phyloP scores from a whole-genome alignment of 768 basidiomycete species.

The Suillus decipiens region DNA sequence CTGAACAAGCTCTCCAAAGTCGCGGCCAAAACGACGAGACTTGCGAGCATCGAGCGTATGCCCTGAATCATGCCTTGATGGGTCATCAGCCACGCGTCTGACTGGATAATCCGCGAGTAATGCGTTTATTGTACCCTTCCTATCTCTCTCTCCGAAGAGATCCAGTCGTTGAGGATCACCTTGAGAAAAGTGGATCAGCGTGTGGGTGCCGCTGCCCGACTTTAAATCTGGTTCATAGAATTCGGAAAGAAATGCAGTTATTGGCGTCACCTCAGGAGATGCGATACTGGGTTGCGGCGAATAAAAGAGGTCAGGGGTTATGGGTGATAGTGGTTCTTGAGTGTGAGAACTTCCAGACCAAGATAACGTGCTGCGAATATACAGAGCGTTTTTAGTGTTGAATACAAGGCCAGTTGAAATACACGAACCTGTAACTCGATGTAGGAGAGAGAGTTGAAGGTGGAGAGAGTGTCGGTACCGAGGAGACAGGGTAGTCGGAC shows the following conservation, averaged over 20 bases:
- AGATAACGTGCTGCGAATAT: slow-evolving; percentile 14
- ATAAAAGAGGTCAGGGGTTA: slow-evolving; percentile 23
- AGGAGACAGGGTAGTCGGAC: slow-evolving; percentile 17
- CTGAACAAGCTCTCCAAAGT: slow-evolving; percentile 6
- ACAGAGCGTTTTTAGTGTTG: not conserved
- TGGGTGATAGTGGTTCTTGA: slow-evolving; percentile 18
- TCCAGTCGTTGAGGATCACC: not conserved
- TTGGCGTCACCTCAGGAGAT: slow-evolving; percentile 14
- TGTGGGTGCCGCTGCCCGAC: not conserved
- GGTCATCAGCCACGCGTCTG: not conserved
- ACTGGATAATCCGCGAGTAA: not conserved
- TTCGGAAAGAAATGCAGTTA: slow-evolving; percentile 13
- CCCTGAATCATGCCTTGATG: not conserved
- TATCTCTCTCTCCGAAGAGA: slow-evolving; percentile 2
- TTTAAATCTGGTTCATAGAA: slow-evolving; percentile 12
- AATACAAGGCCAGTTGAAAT: not conserved
- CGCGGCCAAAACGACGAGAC: slow-evolving; percentile 16
- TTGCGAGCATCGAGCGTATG: slow-evolving; percentile 1
- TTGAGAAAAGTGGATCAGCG: not conserved
- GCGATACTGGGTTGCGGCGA: slow-evolving; percentile 14
- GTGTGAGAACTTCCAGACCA: slow-evolving; percentile 18
- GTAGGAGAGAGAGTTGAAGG: slow-evolving; percentile 19
- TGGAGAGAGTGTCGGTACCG: slow-evolving; percentile 22
- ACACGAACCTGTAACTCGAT: slow-evolving; percentile 28
- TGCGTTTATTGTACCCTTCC: not conserved